Base-by-base conservation (phyloP, 306 rosid genomes). In the Sophora flavescens region DNA sequence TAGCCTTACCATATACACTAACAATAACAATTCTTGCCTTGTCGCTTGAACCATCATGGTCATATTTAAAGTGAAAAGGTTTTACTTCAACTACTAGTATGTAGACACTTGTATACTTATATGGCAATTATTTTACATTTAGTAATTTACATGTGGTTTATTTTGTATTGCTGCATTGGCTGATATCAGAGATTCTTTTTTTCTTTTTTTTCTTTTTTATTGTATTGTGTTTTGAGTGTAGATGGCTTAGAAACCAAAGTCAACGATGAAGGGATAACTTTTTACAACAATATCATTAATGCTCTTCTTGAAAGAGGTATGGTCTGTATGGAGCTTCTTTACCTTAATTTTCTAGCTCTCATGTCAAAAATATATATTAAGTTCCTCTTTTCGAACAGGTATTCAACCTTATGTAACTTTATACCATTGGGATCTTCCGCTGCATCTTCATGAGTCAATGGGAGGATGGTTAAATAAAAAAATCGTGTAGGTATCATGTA, bases 351-450 rank as follows among this genome's bases (percentile, higher is more conserved):
- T 63, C 57, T 38, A 56, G 44, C 48, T 59, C 33, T 75, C 69
- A 53, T 64, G 18, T 17, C 57, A 70, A 32, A 75, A 52, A 54
- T 60, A 53, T 57, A 13, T 45, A 78, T 68, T 65, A 72, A 81
- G 80, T 59, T 61, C 36, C 63, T 77, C 73, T 60, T 80, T 78
- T 63, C 60, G 16, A 44, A 66, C 91, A 94, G 98, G 98, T 66
- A 88, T 94, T 78, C 85, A 87, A 78, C 98, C 98, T 76, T 94
- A 68, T 79, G 86, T 81, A 71, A 94, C 98, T 79, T 74, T 94
- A 84, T 94, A 91, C 71, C 98, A 94, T 84, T 94, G 97, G 97
- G 98, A 94, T 84, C 96, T 94, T 79, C 98, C 98, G 1, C 85
- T 86, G 89, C 89, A 92, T 88, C 98, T 94, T 78, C 83, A 94